Base-by-base conservation (phyloP, 768 basidiomycete species). In the Nidularia sp. region DNA sequence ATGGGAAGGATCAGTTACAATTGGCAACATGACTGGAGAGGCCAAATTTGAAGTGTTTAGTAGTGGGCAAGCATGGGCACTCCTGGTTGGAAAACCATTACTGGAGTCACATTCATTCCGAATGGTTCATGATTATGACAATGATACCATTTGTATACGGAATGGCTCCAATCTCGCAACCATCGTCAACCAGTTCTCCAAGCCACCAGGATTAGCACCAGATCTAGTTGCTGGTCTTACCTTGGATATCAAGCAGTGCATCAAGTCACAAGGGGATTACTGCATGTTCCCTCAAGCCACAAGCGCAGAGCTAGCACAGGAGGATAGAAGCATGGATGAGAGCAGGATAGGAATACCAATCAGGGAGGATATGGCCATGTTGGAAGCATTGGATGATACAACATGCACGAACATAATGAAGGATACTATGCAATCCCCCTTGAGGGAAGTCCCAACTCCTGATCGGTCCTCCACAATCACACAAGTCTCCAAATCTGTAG, bases 1-100 rank as follows among this genome's bases (percentile, higher is more conserved):
- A 10, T 64, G 62, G 60, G 44, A 34, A 29, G 61, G 61, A 5
- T 3, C 29, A 0, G 41, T 67, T 0, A 18, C 46, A 2, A 34
- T 64, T 15, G 59, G 50, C 1, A 48, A 45, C 1, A 45, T 61
- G 4, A 13, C 1, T 51, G 45, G 8, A 5, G 9, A 45, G n/a
- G 53, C 6, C 10, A 45, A 35, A 15, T 50, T 50, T 43, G 54
- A 55, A 39, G 51, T 55, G 9, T 55, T 55, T 25, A 44, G 53
- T 18, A 55, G 54, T 25, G 29, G 33, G 3, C 52, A 52, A 5
- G 33, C 45, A 5, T 55, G 54, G 51, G 22, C 7, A 33, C 31
- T 55, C 32, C 29, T 55, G 22, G 32, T 55, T 4, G 54, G 54
- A 13, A 55, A 55, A 43, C 54, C 51, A 25, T 41, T 55, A 6